Evolutionary conservation across 768 basidiomycete species (phyloP).

Genomic region (Amanita pallidorosea): DNA sequence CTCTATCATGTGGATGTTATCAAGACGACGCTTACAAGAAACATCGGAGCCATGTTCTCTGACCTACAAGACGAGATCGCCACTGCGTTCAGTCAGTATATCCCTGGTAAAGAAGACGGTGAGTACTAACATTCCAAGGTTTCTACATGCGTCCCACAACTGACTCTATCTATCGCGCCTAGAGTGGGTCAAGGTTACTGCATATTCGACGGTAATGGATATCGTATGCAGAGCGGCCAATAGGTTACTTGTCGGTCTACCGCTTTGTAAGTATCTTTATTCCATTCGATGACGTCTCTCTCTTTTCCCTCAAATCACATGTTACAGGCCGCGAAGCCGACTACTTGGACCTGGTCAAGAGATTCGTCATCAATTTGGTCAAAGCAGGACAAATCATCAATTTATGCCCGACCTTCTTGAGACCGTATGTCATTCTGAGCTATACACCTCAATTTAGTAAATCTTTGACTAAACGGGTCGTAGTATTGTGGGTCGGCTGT

Average conservation of each 20-base stretch:
- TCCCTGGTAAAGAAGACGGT: slow-evolving; percentile 1
- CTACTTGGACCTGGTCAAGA: slow-evolving; percentile 9
- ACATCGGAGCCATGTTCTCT: slow-evolving; percentile 15
- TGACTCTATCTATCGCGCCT: neutral
- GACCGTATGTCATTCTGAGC: slow-evolving; percentile 9
- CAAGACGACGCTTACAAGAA: slow-evolving; percentile 16
- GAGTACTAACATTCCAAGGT: neutral
- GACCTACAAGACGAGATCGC: slow-evolving; percentile 17
- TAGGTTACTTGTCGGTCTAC: slow-evolving; percentile 16
- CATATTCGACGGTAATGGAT: slow-evolving; percentile 10
- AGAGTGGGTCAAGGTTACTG: neutral
- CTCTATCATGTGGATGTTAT: slow-evolving; percentile 16
- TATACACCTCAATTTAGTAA: neutral
- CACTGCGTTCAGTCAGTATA: slow-evolving; percentile 10
- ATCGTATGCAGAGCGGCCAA: slow-evolving; percentile 13
- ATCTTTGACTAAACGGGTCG: neutral
- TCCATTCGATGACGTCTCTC: neutral
- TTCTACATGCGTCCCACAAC: too few species aligned
- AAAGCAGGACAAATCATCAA: slow-evolving; percentile 13
- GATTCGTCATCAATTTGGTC: slow-evolving; percentile 10
- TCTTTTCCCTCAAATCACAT: neutral
- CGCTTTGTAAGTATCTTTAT: slow-evolving; percentile 12
- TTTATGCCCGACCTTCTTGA: slow-evolving; percentile 14
- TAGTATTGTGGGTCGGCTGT: slow-evolving; percentile 10
- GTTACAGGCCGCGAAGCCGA: slow-evolving; percentile 13